A percentile compares a stretch with the other conserved stretches of the same genome.
These are phyloP conservation scores for Fusarium vanettenii DNA, from an alignment of 2,329 filamentous ascomycete genomes.

Conservation along the genomic window DNA sequence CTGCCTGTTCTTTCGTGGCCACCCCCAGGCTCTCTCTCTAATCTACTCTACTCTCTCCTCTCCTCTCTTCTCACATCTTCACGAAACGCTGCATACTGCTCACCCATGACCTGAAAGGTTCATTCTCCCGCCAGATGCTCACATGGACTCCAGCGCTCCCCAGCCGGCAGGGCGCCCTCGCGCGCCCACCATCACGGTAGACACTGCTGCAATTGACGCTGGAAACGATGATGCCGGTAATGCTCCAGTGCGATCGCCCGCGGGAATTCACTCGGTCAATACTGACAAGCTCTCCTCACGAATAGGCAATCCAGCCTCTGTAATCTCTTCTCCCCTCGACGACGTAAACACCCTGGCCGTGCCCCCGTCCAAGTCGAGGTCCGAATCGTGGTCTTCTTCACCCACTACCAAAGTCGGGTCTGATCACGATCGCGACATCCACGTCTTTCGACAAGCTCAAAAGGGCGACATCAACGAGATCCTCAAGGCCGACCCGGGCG, in stretches of 20 bases:
- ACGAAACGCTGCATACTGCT: neutral
- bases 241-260: conserved; percentile 31
- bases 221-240: conserved; percentile 32
- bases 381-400: conserved; percentile 32
- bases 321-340: conserved; percentile 27
- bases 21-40: neutral
- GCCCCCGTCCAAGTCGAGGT: conserved; percentile 17
- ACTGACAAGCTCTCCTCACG: neutral
- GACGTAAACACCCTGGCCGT: conserved; percentile 33
- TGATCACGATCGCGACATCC: conserved; percentile 31
- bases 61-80: neutral
- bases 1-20: neutral
- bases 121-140: neutral
- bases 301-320: conserved; percentile 18
- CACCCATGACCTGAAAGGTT: neutral
- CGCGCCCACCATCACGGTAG: conserved; percentile 36
- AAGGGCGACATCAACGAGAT: conserved; percentile 47
- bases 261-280: neutral
- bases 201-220: conserved; percentile 32
- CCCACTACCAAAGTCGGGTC: conserved; percentile 35
- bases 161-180: conserved; percentile 19
- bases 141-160: conserved; percentile 26
- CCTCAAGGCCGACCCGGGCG: conserved; percentile 76
- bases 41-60: neutral
- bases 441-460: conserved; percentile 12